A percentile compares a stretch with the other conserved stretches of the same genome.
Evolutionary conservation across 768 basidiomycete genomes (phyloP).

Genomic region (Xerocomellus intermedius): DNA sequence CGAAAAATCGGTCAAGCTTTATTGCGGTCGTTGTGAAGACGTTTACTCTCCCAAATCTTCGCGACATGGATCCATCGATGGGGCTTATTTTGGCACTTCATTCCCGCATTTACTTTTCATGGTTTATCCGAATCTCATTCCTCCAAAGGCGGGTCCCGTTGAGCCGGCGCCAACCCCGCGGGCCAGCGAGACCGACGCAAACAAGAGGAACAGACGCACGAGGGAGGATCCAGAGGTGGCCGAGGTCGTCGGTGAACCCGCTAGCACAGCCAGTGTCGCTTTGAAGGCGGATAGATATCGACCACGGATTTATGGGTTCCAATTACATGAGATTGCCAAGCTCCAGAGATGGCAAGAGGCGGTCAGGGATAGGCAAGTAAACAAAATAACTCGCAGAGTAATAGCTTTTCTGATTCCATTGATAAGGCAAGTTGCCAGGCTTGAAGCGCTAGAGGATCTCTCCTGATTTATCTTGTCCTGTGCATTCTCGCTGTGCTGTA

Average conservation of each 20-base stretch:
- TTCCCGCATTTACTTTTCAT: constrained; percentile 97
- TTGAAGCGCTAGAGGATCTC: constrained; percentile 47
- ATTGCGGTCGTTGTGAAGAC: constrained; percentile 98
- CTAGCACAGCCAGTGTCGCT: constrained; percentile 80
- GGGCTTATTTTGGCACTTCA: constrained; percentile 97
- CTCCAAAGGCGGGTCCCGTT: constrained; percentile 66
- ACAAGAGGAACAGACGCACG: constrained; percentile 45
- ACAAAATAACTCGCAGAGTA: not conserved
- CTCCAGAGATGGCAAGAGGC: constrained; percentile 96
- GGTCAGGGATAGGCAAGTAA: constrained; percentile 69
- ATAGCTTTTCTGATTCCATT: constrained; percentile 6
- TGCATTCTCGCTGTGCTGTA: constrained; percentile 8
- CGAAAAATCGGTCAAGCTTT: constrained; percentile 98
- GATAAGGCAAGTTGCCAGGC: constrained; percentile 45
- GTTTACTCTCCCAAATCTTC: constrained; percentile 98
- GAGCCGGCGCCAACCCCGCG: constrained; percentile 34
- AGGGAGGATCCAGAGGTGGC: constrained; percentile 51
- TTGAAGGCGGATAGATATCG: constrained; percentile 89
- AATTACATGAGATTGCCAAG: constrained; percentile 90
- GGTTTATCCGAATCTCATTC: constrained; percentile 92
- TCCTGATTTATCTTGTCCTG: constrained; percentile 16
- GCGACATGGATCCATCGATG: constrained; percentile 95
- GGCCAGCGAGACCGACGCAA: constrained; percentile 28
- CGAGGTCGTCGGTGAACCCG: constrained; percentile 60
- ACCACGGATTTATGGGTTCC: constrained; percentile 96